Conservation (phyloP, 331 rosid species). For the Erythrophleum ivorense region DNA sequence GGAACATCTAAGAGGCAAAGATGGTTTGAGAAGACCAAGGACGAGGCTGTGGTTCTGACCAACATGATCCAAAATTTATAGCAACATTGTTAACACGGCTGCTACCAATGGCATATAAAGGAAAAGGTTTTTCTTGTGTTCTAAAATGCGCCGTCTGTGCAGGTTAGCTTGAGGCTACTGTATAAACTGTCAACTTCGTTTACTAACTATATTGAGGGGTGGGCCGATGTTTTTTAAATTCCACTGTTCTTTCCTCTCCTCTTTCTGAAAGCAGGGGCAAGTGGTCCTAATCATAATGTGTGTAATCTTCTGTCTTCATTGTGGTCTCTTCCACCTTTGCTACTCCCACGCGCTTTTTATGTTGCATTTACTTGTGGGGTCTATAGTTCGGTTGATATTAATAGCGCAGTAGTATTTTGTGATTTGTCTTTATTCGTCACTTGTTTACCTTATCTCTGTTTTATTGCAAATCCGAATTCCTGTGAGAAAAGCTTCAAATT, state of each 20-base stretch:
- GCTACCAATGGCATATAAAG: slow-evolving; percentile 9
- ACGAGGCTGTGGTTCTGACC: slow-evolving; percentile 35
- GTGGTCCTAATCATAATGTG: slow-evolving; percentile 58
- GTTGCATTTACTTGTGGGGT: slow-evolving; percentile 53
- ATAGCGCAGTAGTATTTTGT: slow-evolving; percentile 36
- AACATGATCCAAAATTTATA: slow-evolving; percentile 31
- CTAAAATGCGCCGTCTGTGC: slow-evolving; percentile 29
- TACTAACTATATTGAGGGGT: slow-evolving; percentile 57
- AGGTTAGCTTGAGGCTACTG: slow-evolving; percentile 39
- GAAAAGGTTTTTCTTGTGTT: slow-evolving; percentile 27
- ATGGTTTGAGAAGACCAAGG: slow-evolving; percentile 11
- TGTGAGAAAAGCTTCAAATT: background rate
- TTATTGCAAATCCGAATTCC: background rate
- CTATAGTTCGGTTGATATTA: slow-evolving; percentile 47
- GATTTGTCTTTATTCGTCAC: slow-evolving; percentile 46
- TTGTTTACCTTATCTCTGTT: slow-evolving; percentile 25
- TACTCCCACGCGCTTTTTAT: slow-evolving; percentile 45
- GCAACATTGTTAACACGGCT: slow-evolving; percentile 19
- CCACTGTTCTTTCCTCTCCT: slow-evolving; percentile 54
- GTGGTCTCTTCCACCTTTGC: slow-evolving; percentile 37
- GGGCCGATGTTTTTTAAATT: slow-evolving; percentile 73
- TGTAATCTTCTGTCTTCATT: slow-evolving; percentile 39
- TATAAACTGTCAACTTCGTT: slow-evolving; percentile 70
- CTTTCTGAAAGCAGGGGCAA: slow-evolving; percentile 31
- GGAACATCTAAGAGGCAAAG: background rate